Base-by-base conservation (phyloP, 176 grass and related monocot genomes). In the Aegilops longissima region DNA sequence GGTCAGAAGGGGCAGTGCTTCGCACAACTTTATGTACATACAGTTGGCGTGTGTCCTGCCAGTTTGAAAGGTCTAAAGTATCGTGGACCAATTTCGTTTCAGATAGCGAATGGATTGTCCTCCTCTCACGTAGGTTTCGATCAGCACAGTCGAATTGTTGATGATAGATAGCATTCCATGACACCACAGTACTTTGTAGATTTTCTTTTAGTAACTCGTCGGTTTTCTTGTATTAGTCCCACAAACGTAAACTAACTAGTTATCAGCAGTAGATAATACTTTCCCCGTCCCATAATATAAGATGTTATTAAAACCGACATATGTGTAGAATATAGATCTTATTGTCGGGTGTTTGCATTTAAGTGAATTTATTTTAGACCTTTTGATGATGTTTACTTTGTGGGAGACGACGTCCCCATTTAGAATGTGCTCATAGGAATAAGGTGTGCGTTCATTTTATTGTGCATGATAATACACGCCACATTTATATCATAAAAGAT, bases 1-100 rank as follows among this genome's bases (percentile, higher is more conserved):
- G 81, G 81, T 83, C 81, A 83, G 12, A 83, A 73, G 49, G 52
- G 66, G 9, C 45, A 76, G 73, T 76, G 30, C 44, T 33, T 33
- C 45, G 11, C 51, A 54, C 45, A 54, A 30, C 73, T 76, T 76
- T 76, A 49, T 25, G 72, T 4, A 23, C 20, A 72, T 73, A 47
- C 42, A 49, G 8, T 49, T 13, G 44, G 42, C 42, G 72, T 75
- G 72, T 76, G 73, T 10, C 24, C 25, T 54, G 16, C 25, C 45
- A 52, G 45, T 76, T 76, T 76, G 73, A 76, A 52, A 31, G 73
- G 45, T 76, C 73, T 33, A 54, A 76, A 76, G 44, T 20, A 76
- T 54, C 16, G 27, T 76, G 16, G 73, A 9, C 73, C 45, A 11
- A 33, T 33, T 75, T 47, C 49, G 72, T 51, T 29, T 30, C 24